Base-by-base conservation (phyloP, 2,329 filamentous ascomycete genomes). In the Hymenoscyphus salicellus region DNA sequence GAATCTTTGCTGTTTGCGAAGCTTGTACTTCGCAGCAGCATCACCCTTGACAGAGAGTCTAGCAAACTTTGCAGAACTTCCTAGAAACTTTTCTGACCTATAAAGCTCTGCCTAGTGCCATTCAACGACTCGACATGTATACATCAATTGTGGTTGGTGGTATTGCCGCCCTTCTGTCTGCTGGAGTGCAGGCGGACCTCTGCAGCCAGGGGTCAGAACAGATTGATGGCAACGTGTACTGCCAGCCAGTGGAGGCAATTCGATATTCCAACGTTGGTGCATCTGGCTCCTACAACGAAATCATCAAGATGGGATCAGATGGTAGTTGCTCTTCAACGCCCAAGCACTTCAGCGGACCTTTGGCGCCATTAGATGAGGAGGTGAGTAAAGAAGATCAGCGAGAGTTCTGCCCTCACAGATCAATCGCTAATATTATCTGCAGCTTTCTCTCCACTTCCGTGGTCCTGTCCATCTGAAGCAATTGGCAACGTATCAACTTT, bases 391-490 rank as follows among this genome's bases (percentile, higher is more conserved):
- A 17, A 32, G 2, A 26, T 5, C n/a, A 38, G 28, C 41, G 20
- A 14, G 16, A 10, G 14, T 33, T 5, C n/a, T 36, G 17, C 30
- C 7, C 26, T 28, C 23, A 49, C 14, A 36, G 20, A 30, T 26
- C 14, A 11, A 55, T 20, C 46, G 46, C 56, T 33, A 14, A 64
- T 5, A 14, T 11, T 3, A 17, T 58, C 14, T 23, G 5, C 65
- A 92, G 89, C 80, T 93, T 33, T 91, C 89, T 1, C 77, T 91
- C 67, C 88, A 92, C 75, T 82, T 93, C 73, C 87, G 90, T 70
- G 91, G 90, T 2, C 90, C 90, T 1, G 75, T 91, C 70, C 78
- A 83, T 46, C 74, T 93, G 36, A 86, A 86, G 73, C 83, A 90
- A 69, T 81, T 92, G 62, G 90, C 89, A 11, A 86, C 87, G 62